Evolutionary conservation across 805 yeast genomes (phyloP), one percentile per base, ranked within the genome.

Genomic region (Yamadazyma akitaensis): DNA sequence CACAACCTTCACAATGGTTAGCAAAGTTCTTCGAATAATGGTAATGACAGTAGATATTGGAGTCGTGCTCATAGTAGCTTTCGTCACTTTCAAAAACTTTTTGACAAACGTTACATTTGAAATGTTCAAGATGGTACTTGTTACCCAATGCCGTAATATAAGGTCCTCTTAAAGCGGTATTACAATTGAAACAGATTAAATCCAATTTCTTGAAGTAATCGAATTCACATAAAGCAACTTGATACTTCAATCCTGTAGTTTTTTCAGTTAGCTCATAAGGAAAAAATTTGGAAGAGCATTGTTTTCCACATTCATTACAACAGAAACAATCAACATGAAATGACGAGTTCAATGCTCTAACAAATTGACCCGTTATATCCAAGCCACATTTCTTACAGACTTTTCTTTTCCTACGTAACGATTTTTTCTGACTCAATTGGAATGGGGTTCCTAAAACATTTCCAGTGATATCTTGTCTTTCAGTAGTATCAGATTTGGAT

Each of bases 91-190:
- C 96, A 64, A 95, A 94, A 21, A 87, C 87, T 46, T 82, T 82
- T 34, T 83, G 79, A 62, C 99, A 94, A 28, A 88, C 80, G 7
- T 85, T 82, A 68, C 99, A 95, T 46, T 88, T 86, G 66, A 95
- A 94, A 66, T 94, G 99, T 55, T 94, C 97, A 43, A 92, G 84
- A 59, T 94, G 98, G 63, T 89, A 94, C 59, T 92, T 87, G 55
- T 84, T 81, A 11, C 96, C 96, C 57, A 91, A 78, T 0, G 97
- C 97, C 1, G 96, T 91, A 48, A 91, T 90, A 66, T 92, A 92
- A 1, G 96, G 86, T 0, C 97, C 97, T 56, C 97, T 70, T 42
- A 95, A 73, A 3, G 96, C 96, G 21, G 77, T 79, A 53, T 88
- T 80, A 68, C 99, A 94, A 14, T 82, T 86, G 59, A 76, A 79